These are phyloP conservation scores for Termitomyces sp. DNA, from an alignment of 768 basidiomycete species.

Conservation along the genomic window DNA sequence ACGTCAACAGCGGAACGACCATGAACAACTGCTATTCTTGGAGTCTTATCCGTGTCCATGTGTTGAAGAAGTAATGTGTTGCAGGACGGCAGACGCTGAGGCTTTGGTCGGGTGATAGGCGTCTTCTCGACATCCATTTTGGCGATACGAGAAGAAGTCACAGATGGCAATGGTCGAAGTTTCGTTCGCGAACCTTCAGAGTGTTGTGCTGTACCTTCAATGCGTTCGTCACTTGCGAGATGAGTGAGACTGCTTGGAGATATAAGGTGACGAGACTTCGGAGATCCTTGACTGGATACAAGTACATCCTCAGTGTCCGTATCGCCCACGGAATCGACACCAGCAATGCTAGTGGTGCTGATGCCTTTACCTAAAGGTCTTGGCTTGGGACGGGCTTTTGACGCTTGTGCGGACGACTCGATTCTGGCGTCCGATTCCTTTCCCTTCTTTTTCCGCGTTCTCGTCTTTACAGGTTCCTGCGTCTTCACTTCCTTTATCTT, in stretches of 20 bases:
- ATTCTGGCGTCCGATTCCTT: slow-evolving; percentile 11
- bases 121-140: not conserved
- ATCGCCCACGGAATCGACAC: slow-evolving; percentile 2
- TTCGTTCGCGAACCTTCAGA: not conserved
- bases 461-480: slow-evolving; percentile 3
- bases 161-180: not conserved
- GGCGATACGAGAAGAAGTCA: not conserved
- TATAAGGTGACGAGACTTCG: not conserved
- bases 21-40: not conserved
- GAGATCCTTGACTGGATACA: not conserved
- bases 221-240: not conserved
- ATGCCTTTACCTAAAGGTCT: slow-evolving; percentile 18
- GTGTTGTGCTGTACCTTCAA: not conserved
- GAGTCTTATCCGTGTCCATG: slow-evolving; percentile 3
- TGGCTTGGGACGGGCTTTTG: slow-evolving; percentile 16
- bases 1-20: not conserved
- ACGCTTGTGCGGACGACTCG: not conserved
- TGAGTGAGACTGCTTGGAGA: not conserved
- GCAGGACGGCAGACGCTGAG: not conserved
- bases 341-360: slow-evolving; percentile 12
- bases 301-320: not conserved
- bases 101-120: not conserved
- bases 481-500: slow-evolving; percentile 10
- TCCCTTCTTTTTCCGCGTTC: slow-evolving; percentile 5
- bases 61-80: not conserved